These are phyloP conservation scores for Skeletonema potamos DNA, from an alignment of 108 stramenopile genomes.

Conservation along the genomic window DNA sequence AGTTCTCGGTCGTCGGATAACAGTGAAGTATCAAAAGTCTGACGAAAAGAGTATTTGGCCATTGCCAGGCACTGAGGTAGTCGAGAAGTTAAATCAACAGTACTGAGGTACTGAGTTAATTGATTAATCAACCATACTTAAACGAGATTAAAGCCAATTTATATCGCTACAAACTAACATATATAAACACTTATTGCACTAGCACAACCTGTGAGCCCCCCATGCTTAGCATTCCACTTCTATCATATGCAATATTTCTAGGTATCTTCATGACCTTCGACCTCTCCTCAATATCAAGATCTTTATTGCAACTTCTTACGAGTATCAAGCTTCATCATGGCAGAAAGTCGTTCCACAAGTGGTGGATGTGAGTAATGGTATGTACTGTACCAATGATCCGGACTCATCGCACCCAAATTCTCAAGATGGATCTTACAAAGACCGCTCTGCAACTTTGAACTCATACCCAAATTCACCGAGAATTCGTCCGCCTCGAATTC, in stretches of 20 bases:
- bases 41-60: slow-evolving; percentile 86
- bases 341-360: slow-evolving; percentile 92
- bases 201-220: too few relatives aligned
- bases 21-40: slow-evolving; percentile 87
- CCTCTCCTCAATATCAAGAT: too few relatives aligned
- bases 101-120: too few relatives aligned
- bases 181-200: too few relatives aligned
- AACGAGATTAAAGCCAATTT: too few relatives aligned
- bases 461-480: slow-evolving; percentile 86
- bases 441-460: slow-evolving; percentile 80
- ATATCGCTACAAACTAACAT: too few relatives aligned
- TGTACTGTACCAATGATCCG: slow-evolving; percentile 87
- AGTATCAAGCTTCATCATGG: slow-evolving; percentile 88
- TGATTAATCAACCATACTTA: too few relatives aligned
- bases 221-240: too few relatives aligned
- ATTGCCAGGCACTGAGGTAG: slow-evolving; percentile 28
- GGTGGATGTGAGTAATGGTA: slow-evolving; percentile 98
- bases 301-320: slow-evolving; percentile 44
- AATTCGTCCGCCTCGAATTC: slow-evolving; percentile 96
- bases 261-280: too few relatives aligned
- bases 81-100: neutral
- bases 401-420: slow-evolving; percentile 92
- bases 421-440: slow-evolving; percentile 96
- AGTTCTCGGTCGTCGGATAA: slow-evolving; percentile 83
- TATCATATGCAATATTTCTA: too few relatives aligned